Conservation (phyloP, 306 rosid genomes). For the Prosopis cineraria region DNA sequence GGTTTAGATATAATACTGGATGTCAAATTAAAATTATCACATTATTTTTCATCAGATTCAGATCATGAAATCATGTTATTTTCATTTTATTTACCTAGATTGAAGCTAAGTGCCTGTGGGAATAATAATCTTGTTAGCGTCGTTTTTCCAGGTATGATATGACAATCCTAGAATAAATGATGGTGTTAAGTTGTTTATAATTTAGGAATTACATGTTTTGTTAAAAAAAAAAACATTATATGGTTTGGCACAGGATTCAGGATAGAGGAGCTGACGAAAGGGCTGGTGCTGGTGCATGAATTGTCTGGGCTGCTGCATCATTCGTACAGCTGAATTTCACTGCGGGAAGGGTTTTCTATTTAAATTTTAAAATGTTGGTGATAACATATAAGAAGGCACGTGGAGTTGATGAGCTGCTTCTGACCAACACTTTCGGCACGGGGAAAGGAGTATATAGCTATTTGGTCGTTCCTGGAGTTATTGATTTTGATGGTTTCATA, state of each 20-base stretch:
- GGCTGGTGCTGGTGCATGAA: neutral
- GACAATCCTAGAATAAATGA: too few relatives aligned
- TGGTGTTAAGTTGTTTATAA: neutral
- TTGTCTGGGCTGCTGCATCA: neutral
- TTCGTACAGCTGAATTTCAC: neutral
- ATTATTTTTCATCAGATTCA: too few relatives aligned
- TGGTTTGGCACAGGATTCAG: neutral
- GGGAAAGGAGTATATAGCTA: constrained; percentile 30
- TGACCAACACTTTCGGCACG: neutral
- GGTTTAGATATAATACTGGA: too few relatives aligned
- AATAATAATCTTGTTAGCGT: too few relatives aligned
- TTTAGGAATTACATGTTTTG: neutral
- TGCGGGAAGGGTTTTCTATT: neutral
- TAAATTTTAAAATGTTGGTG: neutral
- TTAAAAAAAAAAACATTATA: neutral
- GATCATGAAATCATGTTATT: neutral
- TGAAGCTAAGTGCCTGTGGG: too few relatives aligned
- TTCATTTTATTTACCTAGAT: too few relatives aligned
- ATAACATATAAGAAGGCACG: neutral
- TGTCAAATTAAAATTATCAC: too few relatives aligned
- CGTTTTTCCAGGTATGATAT: too few relatives aligned
- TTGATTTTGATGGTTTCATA: neutral
- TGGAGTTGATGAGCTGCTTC: constrained; percentile 20
- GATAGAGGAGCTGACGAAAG: neutral
- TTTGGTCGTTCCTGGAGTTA: neutral